A percentile compares a stretch with the other conserved stretches of the same genome.
Evolutionary conservation across 495 filamentous ascomycete genomes (phyloP).

Genomic region (Penicillium salamii): DNA sequence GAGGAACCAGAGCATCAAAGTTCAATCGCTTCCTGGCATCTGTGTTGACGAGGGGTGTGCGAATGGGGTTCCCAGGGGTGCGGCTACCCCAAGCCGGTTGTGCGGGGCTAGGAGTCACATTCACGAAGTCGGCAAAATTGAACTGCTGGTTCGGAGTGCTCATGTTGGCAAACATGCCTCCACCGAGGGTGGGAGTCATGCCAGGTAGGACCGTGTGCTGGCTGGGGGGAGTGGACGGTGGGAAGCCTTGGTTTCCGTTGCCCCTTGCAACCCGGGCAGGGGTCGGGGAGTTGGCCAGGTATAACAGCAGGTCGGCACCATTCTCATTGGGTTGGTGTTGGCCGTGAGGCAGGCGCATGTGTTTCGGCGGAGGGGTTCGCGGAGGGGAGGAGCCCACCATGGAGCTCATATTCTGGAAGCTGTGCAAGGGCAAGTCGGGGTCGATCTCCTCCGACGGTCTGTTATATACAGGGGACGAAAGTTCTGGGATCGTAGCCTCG

Average conservation of each 20-base stretch:
- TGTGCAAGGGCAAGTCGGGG: conserved; percentile 67
- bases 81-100: conserved; percentile 73
- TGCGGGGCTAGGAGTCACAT: conserved; percentile 92
- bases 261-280: conserved; percentile 56
- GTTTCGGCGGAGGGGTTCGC: conserved; percentile 72
- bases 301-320: conserved; percentile 87
- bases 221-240: conserved; percentile 85
- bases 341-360: conserved; percentile 46
- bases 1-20: conserved; percentile 63
- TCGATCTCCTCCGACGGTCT: conserved; percentile 72
- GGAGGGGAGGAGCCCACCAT: conserved; percentile 72
- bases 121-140: conserved; percentile 96
- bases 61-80: conserved; percentile 52
- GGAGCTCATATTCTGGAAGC: conserved; percentile 58
- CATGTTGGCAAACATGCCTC: conserved; percentile 54
- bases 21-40: conserved; percentile 61
- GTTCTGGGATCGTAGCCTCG: conserved; percentile 63
- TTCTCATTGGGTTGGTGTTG: conserved; percentile 61
- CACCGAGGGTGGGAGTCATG: conserved; percentile 73
- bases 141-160: conserved; percentile 66
- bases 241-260: conserved; percentile 47
- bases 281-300: conserved; percentile 88
- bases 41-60: conserved; percentile 57
- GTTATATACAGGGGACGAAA: conserved; percentile 58
- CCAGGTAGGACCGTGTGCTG: conserved; percentile 63